Evolutionary conservation across 305 asterid species (phyloP).

Genomic region (Fraxinus sp.): DNA sequence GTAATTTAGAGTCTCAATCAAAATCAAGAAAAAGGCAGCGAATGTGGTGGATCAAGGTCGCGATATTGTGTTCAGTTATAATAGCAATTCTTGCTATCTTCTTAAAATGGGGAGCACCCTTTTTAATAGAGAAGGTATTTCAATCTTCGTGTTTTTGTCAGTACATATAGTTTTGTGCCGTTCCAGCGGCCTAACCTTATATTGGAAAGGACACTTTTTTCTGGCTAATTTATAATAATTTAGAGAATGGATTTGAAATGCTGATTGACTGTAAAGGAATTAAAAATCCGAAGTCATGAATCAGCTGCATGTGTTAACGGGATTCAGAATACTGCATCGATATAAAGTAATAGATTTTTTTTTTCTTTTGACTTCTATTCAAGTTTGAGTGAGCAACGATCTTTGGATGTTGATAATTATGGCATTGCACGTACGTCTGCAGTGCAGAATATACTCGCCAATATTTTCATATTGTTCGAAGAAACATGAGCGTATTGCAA

Average conservation of each 20-base stretch:
- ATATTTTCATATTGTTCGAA: background rate
- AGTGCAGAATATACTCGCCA: background rate
- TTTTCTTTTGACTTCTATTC: background rate
- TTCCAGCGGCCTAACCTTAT: conserved; percentile 12
- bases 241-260: background rate
- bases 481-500: background rate
- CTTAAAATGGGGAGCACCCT: conserved; percentile 79
- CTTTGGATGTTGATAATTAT: background rate
- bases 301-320: background rate
- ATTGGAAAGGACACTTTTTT: background rate
- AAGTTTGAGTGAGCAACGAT: background rate
- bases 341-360: background rate
- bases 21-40: conserved; percentile 38
- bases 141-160: conserved; percentile 1
- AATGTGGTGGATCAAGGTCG: conserved; percentile 67
- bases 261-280: background rate
- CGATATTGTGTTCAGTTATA: conserved; percentile 42
- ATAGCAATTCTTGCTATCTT: conserved; percentile 44
- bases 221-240: background rate
- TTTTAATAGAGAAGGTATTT: conserved; percentile 76
- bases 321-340: background rate
- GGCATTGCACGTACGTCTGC: background rate
- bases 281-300: background rate
- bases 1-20: conserved; percentile 33
- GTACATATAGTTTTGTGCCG: conserved; percentile 8